These are phyloP conservation scores for slime mould (Dictyostelium discoideum) DNA, from an alignment of 78 protist genomes.

Conservation along the genomic window dicty_2.7 NC_007089.4:596001-596500, in stretches of 20 bases:
- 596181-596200: not conserved
- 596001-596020: no score
- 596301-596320: no score
- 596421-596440: not conserved
- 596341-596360: not conserved
- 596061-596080: no score
- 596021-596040: no score
- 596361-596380: no score
- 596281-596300: not conserved
- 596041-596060: no score
- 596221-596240: not conserved
- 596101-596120: not conserved
- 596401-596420: not conserved
- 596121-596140: not conserved
- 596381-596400: not conserved
- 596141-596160: not conserved
- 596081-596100: not conserved
- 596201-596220: not conserved
- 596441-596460: not conserved
- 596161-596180: not conserved
- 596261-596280: not conserved
- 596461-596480: not conserved
- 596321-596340: not conserved
- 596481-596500: not conserved
- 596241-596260: not conserved